Percentiles rank a stretch among this genome's conserved stretches.
phyloP scores from a whole-genome alignment of 345 rosid species.

The Citrus australasica region DNA sequence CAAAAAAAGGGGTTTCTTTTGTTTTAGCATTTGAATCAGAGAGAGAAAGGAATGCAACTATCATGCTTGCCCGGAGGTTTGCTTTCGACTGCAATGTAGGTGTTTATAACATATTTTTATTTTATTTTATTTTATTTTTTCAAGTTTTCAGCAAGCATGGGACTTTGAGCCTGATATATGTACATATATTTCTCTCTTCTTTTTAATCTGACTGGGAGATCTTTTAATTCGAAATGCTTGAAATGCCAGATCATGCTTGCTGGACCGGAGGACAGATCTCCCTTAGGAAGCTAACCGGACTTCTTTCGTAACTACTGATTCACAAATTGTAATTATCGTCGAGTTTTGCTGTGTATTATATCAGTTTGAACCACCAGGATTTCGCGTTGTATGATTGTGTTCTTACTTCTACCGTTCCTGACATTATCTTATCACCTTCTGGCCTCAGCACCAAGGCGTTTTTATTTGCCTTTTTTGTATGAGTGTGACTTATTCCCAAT shows the following conservation, averaged over 20 bases:
- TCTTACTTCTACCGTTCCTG: slow-evolving; percentile 15
- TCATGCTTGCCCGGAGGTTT: slow-evolving; percentile 91
- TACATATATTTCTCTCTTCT: background rate
- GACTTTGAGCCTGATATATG: background rate
- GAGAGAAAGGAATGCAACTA: slow-evolving; percentile 85
- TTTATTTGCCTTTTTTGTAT: slow-evolving; percentile 36
- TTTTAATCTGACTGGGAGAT: background rate
- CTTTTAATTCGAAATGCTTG: background rate
- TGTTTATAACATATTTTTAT: background rate
- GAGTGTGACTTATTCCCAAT: slow-evolving; percentile 22
- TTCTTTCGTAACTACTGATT: background rate
- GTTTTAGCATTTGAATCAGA: slow-evolving; percentile 86
- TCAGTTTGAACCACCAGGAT: slow-evolving; percentile 38
- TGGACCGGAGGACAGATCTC: slow-evolving; percentile 59
- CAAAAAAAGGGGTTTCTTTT: slow-evolving; percentile 64
- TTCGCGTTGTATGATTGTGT: slow-evolving; percentile 16
- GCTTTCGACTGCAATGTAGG: slow-evolving; percentile 98
- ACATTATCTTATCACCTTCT: background rate
- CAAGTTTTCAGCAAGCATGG: too few species aligned
- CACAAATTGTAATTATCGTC: slow-evolving; percentile 38
- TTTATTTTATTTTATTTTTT: background rate
- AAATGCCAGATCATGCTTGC: slow-evolving; percentile 52
- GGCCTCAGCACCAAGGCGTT: slow-evolving; percentile 29
- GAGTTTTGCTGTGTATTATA: slow-evolving; percentile 24
- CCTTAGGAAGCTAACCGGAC: slow-evolving; percentile 26